A percentile compares a stretch with the other conserved stretches of the same genome.
phyloP scores from a whole-genome alignment of 2,329 filamentous ascomycete species.

The Colletotrichum eleusines region DNA sequence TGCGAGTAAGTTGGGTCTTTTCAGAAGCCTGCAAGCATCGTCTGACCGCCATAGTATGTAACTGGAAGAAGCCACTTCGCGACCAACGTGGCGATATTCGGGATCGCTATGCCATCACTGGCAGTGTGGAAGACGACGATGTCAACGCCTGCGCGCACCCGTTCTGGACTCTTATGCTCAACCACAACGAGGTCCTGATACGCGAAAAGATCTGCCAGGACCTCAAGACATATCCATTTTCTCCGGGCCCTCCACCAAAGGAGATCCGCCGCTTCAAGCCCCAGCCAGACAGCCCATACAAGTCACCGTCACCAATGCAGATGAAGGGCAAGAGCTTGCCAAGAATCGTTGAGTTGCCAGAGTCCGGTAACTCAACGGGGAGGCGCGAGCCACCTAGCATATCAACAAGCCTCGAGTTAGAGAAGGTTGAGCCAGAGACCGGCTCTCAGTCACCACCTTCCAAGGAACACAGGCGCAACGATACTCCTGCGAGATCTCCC shows the following conservation, averaged over 20 bases:
- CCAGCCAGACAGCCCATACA: constrained; percentile 15
- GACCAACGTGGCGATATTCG: constrained; percentile 28
- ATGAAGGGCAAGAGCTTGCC: constrained; percentile 13
- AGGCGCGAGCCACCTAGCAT: background rate
- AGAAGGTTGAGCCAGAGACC: constrained; percentile 1
- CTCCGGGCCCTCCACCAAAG: constrained; percentile 12
- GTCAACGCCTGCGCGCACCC: constrained; percentile 22
- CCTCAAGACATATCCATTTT: constrained; percentile 8
- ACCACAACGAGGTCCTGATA: constrained; percentile 29
- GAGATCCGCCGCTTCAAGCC: constrained; percentile 32
- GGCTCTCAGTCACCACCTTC: background rate
- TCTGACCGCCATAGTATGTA: constrained; percentile 22
- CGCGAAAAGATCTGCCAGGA: constrained; percentile 32
- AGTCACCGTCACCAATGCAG: constrained; percentile 23
- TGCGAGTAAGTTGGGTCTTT: constrained; percentile 5
- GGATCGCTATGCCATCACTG: constrained; percentile 28
- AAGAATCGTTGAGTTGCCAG: constrained; percentile 16
- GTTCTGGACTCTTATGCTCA: constrained; percentile 22
- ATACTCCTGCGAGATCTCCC: constrained; percentile 33
- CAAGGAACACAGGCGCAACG: constrained; percentile 7
- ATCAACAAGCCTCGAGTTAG: background rate
- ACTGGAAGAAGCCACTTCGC: constrained; percentile 10
- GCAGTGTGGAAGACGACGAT: constrained; percentile 8
- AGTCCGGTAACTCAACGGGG: constrained; percentile 11
- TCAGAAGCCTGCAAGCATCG: background rate